Percentiles rank a stretch among this genome's conserved stretches.
These are phyloP conservation scores for Phaeophleospora eucalypticola DNA, from an alignment of 2,329 filamentous ascomycete species.

Conservation along the genomic window DNA sequence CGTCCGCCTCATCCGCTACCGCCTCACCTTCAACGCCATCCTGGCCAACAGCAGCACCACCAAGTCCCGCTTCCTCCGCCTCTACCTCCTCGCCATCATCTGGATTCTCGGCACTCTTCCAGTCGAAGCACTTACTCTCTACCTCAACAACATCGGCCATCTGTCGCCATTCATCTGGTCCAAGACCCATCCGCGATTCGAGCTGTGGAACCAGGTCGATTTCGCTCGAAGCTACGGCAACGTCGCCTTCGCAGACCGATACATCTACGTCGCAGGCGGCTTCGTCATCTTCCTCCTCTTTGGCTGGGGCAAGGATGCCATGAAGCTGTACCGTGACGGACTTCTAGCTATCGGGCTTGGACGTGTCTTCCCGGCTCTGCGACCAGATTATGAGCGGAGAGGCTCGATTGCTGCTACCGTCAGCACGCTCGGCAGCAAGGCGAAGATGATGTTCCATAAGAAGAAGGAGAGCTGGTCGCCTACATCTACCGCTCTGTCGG, in stretches of 20 bases:
- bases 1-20: conserved; percentile 58
- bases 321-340: conserved; percentile 49
- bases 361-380: conserved; percentile 21
- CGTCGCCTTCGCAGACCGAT: conserved; percentile 52
- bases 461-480: conserved; percentile 3
- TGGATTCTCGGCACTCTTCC: conserved; percentile 52
- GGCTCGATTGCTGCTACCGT: conserved; percentile 14
- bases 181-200: conserved; percentile 35
- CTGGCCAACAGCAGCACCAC: conserved; percentile 52
- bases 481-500: conserved; percentile 10
- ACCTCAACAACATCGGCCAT: conserved; percentile 35
- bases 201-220: conserved; percentile 46
- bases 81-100: conserved; percentile 54
- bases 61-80: conserved; percentile 58
- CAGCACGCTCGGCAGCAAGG: conserved; percentile 26
- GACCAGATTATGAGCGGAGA: conserved; percentile 3
- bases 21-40: conserved; percentile 54
- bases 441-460: conserved; percentile 21
- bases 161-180: conserved; percentile 46
- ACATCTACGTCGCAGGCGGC: conserved; percentile 53
- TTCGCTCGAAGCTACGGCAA: conserved; percentile 44
- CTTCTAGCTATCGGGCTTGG: conserved; percentile 42
- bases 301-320: conserved; percentile 60
- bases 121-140: conserved; percentile 49
- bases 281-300: conserved; percentile 60